Conservation (phyloP, 306 rosid genomes). For the Corylus avellana region DNA sequence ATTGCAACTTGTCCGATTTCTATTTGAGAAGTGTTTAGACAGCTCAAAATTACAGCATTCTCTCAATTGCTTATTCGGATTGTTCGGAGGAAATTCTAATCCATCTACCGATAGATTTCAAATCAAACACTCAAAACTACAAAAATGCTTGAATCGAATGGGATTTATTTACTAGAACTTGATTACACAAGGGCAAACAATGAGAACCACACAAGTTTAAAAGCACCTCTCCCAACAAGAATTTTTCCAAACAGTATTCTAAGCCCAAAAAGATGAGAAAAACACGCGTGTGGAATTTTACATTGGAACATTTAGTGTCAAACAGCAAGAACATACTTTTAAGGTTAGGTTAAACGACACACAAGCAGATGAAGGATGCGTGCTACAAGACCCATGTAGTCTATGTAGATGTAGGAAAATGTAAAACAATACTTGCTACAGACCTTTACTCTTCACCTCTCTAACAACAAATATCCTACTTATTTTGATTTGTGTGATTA, state of each 20-base stretch:
- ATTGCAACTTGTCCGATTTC: no score
- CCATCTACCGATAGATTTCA: no score
- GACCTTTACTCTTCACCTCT: constrained; percentile 5
- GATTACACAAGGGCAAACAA: constrained; percentile 29
- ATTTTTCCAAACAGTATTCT: constrained; percentile 14
- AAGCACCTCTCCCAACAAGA: constrained; percentile 30
- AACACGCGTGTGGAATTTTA: constrained; percentile 29
- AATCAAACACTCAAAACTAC: no score
- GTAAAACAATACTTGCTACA: constrained; percentile 1
- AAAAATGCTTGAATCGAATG: background rate
- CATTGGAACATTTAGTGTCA: constrained; percentile 13
- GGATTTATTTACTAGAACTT: constrained; percentile 11
- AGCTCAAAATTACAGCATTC: no score
- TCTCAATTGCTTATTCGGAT: no score
- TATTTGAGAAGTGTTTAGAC: no score
- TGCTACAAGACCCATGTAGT: constrained; percentile 15
- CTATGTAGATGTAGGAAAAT: constrained; percentile 7
- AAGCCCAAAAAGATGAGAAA: constrained; percentile 4
- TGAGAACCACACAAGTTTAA: constrained; percentile 19
- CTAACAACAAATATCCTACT: constrained; percentile 10
- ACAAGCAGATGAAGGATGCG: constrained; percentile 24
- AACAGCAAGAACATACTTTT: constrained; percentile 8
- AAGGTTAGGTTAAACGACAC: constrained; percentile 35
- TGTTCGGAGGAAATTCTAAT: no score
- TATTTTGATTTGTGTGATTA: constrained; percentile 24